Base-by-base conservation (phyloP, 805 yeast genomes). In the Hermanozyma aechmeae region DNA sequence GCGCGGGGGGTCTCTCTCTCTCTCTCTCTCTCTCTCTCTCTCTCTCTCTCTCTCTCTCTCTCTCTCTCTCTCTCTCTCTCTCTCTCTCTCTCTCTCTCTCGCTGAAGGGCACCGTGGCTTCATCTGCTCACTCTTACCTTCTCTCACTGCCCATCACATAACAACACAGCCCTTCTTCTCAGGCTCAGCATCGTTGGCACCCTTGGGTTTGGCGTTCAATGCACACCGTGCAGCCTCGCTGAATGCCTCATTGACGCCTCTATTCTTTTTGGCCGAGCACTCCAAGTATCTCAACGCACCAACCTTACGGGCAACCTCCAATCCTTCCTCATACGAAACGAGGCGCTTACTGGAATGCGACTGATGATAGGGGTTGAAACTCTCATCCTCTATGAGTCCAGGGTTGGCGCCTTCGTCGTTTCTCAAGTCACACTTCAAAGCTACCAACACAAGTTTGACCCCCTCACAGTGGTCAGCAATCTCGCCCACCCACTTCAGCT, bases 141-240 rank as follows among this genome's bases (percentile, higher is more conserved):
- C n/a, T n/a, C n/a, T n/a, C n/a, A n/a, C n/a, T n/a, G 15, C 9
- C 29, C 5, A 19, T 48, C 46, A 62, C 62, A 62, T 53, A 24
- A 62, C 40, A 23, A 56, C 48, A 45, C 69, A 62, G 20, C 57
- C 43, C 43, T 58, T 60, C 35, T 52, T 52, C 29, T 60, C 63
- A 14, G 56, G 58, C 38, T 58, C 65, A 30, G 65, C 68, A 31
- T 66, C 70, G 37, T 61, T 60, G 28, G 73, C 75, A 31, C 87
- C 89, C 58, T 77, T 83, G 28, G 94, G 82, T 49, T 75, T 83
- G 10, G 95, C 95, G 38, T 82, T 79, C 42, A 89, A 67, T 2
- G 96, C 97, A 48, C 95, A 87, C 53, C 98, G 77, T 6, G 97
- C 96, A 25, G 97, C 98, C 59, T 92, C 98, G 0, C 96, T 86